These are phyloP conservation scores for Pogostemon cablin DNA, from an alignment of 257 asterid genomes.

Conservation along the genomic window DNA sequence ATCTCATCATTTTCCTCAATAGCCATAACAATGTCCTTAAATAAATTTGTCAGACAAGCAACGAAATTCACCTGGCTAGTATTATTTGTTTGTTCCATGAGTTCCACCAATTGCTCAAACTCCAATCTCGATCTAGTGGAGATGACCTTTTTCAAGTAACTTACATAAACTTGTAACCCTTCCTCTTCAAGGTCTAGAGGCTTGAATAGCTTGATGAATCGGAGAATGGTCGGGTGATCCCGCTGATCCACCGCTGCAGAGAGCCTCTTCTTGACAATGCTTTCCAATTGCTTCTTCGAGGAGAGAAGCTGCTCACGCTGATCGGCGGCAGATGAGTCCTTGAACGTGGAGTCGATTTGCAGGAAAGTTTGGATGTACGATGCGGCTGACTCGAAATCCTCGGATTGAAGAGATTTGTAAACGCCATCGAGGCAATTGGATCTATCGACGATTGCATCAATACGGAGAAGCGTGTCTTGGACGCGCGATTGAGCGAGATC, in stretches of 20 bases:
- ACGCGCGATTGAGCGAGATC: conserved; percentile 91
- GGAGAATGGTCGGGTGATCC: conserved; percentile 73
- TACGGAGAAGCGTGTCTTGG: conserved; percentile 73
- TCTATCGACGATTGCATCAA: conserved; percentile 76
- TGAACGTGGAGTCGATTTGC: conserved; percentile 76
- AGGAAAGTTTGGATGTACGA: conserved; percentile 69
- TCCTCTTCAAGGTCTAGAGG: conserved; percentile 89
- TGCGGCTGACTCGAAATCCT: conserved; percentile 88
- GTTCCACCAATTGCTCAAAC: conserved; percentile 73
- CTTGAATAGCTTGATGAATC: conserved; percentile 73
- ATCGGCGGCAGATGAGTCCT: conserved; percentile 67
- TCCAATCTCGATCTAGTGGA: conserved; percentile 69
- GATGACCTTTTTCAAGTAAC: conserved; percentile 72
- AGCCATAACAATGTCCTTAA: conserved; percentile 89
- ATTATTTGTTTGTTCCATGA: conserved; percentile 46
- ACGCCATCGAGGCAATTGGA: conserved; percentile 81
- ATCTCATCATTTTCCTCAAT: conserved; percentile 83
- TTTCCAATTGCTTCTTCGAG: conserved; percentile 82
- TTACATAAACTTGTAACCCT: conserved; percentile 76
- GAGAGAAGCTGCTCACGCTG: conserved; percentile 86
- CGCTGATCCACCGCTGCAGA: conserved; percentile 75
- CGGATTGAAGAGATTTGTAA: conserved; percentile 65
- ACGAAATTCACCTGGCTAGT: conserved; percentile 59
- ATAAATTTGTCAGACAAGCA: conserved; percentile 77
- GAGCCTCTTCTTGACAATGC: conserved; percentile 63